Percentiles rank a stretch among this genome's conserved stretches.
phyloP scores from a whole-genome alignment of 1,284 basidiomycete genomes.

The Sanghuangporus baumii region DNA sequence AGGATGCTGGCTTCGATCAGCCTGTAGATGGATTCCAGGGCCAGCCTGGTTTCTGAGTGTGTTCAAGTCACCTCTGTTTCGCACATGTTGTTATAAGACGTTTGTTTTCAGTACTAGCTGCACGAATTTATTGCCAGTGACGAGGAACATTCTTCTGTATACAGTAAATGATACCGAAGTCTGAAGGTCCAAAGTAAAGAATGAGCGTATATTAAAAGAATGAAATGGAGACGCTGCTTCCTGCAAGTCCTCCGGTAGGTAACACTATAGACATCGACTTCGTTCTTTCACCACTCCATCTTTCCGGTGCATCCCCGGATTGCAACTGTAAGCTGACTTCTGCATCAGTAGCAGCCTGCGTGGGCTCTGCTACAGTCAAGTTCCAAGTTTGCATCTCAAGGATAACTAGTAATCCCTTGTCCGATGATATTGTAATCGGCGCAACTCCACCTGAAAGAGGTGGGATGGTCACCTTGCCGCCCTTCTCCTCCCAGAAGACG shows the following conservation, averaged over 20 bases:
- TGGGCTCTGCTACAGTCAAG: constrained; percentile 56
- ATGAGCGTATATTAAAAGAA: neutral
- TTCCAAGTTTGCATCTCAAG: constrained; percentile 36
- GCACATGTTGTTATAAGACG: constrained; percentile 1
- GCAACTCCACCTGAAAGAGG: constrained; percentile 18
- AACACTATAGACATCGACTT: constrained; percentile 28
- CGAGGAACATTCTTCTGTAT: neutral
- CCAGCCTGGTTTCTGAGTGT: constrained; percentile 45
- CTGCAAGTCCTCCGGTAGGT: constrained; percentile 31
- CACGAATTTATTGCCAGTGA: constrained; percentile 3
- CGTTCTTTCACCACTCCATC: constrained; percentile 25
- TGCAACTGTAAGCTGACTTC: constrained; percentile 27
- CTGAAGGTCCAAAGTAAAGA: neutral
- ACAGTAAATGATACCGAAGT: neutral
- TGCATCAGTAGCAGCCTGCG: constrained; percentile 28
- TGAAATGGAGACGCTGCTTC: constrained; percentile 35
- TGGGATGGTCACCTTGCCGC: constrained; percentile 25
- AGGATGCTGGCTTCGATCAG: constrained; percentile 27
- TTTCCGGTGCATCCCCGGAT: constrained; percentile 23
- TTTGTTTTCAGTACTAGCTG: constrained; percentile 2
- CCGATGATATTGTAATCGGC: constrained; percentile 35
- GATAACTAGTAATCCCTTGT: constrained; percentile 39
- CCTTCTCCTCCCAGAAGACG: constrained; percentile 39
- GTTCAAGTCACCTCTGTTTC: neutral
- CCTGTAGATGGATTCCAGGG: constrained; percentile 26